phyloP scores from a whole-genome alignment of 1,139 yeast genomes.

The Lizanozyma gosingica region DNA sequence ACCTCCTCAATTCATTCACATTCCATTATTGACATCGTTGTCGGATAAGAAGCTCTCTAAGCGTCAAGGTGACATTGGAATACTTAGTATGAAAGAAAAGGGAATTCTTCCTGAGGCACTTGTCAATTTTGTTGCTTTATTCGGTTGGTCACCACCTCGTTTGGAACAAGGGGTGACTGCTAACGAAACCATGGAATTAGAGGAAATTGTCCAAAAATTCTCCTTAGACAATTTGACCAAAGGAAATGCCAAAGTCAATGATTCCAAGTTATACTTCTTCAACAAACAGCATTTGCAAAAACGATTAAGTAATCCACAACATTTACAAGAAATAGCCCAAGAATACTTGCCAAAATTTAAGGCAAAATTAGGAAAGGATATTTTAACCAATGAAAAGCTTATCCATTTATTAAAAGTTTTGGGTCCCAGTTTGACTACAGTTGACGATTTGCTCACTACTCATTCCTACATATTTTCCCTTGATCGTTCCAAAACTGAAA shows the following conservation, averaged over 20 bases:
- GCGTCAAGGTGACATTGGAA: slow-evolving; percentile 74
- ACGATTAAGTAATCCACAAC: slow-evolving; percentile 24
- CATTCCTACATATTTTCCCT: slow-evolving; percentile 46
- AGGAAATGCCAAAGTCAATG: slow-evolving; percentile 90
- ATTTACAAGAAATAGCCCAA: slow-evolving; percentile 22
- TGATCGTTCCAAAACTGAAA: slow-evolving; percentile 14
- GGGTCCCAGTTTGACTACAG: slow-evolving; percentile 33
- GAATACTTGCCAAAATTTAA: slow-evolving; percentile 17
- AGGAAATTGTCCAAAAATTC: slow-evolving; percentile 43
- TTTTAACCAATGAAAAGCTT: slow-evolving; percentile 11
- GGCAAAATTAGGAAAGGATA: slow-evolving; percentile 1
- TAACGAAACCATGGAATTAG: slow-evolving; percentile 53
- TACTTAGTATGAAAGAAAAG: slow-evolving; percentile 44
- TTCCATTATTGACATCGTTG: slow-evolving; percentile 72
- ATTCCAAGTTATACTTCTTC: slow-evolving; percentile 62
- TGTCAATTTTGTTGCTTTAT: slow-evolving; percentile 76
- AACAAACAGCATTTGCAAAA: slow-evolving; percentile 56
- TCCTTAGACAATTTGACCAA: slow-evolving; percentile 66
- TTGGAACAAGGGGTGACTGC: slow-evolving; percentile 32
- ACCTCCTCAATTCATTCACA: slow-evolving; percentile 77
- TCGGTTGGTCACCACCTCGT: slow-evolving; percentile 90
- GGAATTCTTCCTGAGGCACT: slow-evolving; percentile 84
- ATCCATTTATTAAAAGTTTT: slow-evolving; percentile 18
- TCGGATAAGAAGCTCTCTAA: slow-evolving; percentile 80
- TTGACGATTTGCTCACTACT: slow-evolving; percentile 37